Base-by-base conservation (phyloP, 2,329 filamentous ascomycete species). In the Mollisia scopiformis region DNA sequence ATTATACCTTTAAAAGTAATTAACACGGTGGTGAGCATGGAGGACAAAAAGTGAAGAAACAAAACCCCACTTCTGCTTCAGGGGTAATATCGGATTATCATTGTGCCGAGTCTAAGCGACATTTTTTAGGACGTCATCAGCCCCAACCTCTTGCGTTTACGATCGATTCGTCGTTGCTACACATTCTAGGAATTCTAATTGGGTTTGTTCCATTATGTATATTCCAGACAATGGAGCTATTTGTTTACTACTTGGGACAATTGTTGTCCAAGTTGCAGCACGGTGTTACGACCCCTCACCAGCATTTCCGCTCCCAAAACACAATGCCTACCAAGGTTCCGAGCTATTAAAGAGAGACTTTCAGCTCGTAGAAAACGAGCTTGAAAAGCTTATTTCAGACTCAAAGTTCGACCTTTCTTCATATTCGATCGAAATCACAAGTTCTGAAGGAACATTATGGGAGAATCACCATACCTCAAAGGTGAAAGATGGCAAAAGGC, bases 261-360 rank as follows among this genome's bases (percentile, higher is more conserved):
- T 39, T 19, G 37, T 39, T 7, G n/a, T 16, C 37, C 37, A 39
- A 31, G 30, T 28, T 30, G 28, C 23, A 53, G 50, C 50, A 19
- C n/a, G 19, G 16, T 53, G 50, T 37, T 53, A 53, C 35, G 50
- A 53, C 23, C 50, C 50, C 16, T 53, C 50, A 13, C 50, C 50
- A 19, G 50, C 50, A n/a, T 53, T 53, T 37, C n/a, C 35, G 10
- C 50, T 37, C 28, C 50, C 50, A 53, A 53, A 53, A 53, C 30
- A n/a, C 19, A 6, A 25, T 21, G 35, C 50, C 30, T 53, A 53
- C 50, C 28, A 53, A 13, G 30, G 21, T 23, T 53, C 50, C 7
- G 6, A 19, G 28, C 7, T 53, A 19, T 37, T 53, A 21, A 35
- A 35, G 28, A n/a, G 21, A 21, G n/a, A 31, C n/a, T 37, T 53